A percentile compares a stretch with the other conserved stretches of the same genome.
phyloP scores from a whole-genome alignment of 169 alveolate genomes.

The Plasmodium falciparum region DNA sequence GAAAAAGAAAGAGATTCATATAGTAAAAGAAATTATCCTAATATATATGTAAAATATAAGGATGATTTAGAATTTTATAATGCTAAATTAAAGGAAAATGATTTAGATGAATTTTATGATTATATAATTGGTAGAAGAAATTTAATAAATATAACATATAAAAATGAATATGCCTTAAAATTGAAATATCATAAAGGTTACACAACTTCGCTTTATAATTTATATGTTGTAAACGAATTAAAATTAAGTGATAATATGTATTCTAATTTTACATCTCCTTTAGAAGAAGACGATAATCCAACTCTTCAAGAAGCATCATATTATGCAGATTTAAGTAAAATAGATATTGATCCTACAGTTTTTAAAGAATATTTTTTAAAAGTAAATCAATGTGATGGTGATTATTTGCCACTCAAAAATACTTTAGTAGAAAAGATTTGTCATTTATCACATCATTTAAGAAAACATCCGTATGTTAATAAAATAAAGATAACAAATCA shows the following conservation, averaged over 20 bases:
- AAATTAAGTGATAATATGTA: constrained; percentile 22
- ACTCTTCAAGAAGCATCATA: constrained; percentile 25
- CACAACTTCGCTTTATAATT: constrained; percentile 26
- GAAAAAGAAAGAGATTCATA: neutral
- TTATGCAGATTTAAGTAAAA: constrained; percentile 54
- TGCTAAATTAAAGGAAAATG: constrained; percentile 24
- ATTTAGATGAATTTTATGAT: constrained; percentile 42
- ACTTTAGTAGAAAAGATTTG: constrained; percentile 48
- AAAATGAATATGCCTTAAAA: constrained; percentile 58
- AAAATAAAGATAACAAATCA: constrained; percentile 20
- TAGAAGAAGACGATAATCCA: constrained; percentile 43
- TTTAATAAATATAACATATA: constrained; percentile 20
- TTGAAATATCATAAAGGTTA: constrained; percentile 66
- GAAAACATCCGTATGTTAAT: constrained; percentile 27
- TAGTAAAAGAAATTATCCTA: neutral
- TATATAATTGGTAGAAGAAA: constrained; percentile 36
- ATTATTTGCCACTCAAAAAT: constrained; percentile 62
- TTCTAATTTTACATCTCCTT: constrained; percentile 2
- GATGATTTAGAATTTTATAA: constrained; percentile 21
- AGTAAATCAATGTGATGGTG: constrained; percentile 43
- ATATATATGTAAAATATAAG: constrained; percentile 13
- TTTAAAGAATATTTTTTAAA: constrained; percentile 65
- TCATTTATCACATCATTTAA: constrained; percentile 50
- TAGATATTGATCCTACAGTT: constrained; percentile 47
- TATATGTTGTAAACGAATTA: constrained; percentile 43